Conservation (phyloP, 2,329 filamentous ascomycete species). For the Zelopaecilomyces penicillatus region DNA sequence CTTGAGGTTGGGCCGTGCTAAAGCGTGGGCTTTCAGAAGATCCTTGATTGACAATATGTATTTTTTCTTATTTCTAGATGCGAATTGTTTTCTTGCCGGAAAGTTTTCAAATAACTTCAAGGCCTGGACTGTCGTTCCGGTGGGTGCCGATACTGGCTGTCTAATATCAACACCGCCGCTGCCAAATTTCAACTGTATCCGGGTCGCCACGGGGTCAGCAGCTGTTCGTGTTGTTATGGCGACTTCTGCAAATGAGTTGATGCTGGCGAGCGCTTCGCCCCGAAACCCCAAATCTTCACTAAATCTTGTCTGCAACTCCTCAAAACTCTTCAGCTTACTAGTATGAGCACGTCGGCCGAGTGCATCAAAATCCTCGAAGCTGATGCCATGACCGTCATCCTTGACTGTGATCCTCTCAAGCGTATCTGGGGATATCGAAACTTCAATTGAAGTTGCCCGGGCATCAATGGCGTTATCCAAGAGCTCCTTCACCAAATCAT, state of each 20-base stretch:
- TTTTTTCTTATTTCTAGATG: slow-evolving; percentile 49
- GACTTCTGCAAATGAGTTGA: slow-evolving; percentile 51
- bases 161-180: slow-evolving; percentile 22
- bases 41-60: slow-evolving; percentile 49
- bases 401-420: slow-evolving; percentile 61
- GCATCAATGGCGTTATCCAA: slow-evolving; percentile 72
- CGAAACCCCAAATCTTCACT: slow-evolving; percentile 63
- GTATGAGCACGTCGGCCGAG: slow-evolving; percentile 63
- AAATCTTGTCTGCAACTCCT: slow-evolving; percentile 50
- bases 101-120: slow-evolving; percentile 49
- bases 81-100: slow-evolving; percentile 54
- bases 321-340: slow-evolving; percentile 60
- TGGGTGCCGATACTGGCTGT: slow-evolving; percentile 40
- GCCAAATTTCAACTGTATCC: slow-evolving; percentile 32
- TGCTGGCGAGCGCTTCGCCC: slow-evolving; percentile 63
- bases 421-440: slow-evolving; percentile 57
- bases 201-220: slow-evolving; percentile 49
- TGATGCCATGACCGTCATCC: slow-evolving; percentile 68
- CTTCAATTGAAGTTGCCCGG: slow-evolving; percentile 54
- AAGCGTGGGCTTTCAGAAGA: slow-evolving; percentile 54
- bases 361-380: slow-evolving; percentile 48
- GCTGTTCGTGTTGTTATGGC: slow-evolving; percentile 55
- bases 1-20: slow-evolving; percentile 56
- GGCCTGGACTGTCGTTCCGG: slow-evolving; percentile 62
- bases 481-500: slow-evolving; percentile 64